Evolutionary conservation across 768 basidiomycete genomes (phyloP).

Genomic region (Kwoniella mangroviensis): DNA sequence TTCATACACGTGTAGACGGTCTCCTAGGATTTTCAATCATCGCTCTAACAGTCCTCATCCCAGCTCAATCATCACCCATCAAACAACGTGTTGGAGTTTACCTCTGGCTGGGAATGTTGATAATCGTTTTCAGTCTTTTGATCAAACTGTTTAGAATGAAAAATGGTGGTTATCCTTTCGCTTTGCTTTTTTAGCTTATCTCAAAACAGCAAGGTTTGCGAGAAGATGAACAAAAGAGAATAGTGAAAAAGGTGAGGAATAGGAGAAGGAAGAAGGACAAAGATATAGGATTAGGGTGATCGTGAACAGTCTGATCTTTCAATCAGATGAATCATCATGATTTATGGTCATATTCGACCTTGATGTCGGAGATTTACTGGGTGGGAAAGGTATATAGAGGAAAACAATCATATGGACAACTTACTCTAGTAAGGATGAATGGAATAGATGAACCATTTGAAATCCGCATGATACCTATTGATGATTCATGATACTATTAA

Average conservation of each 20-base stretch:
- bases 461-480: too few relatives aligned
- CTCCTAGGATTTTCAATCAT: conserved; percentile 78
- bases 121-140: conserved; percentile 84
- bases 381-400: too few relatives aligned
- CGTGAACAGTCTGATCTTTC: neutral
- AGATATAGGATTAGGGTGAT: neutral
- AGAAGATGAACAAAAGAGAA: neutral
- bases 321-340: too few relatives aligned
- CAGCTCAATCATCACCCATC: conserved; percentile 67
- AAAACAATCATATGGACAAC: too few relatives aligned
- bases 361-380: too few relatives aligned
- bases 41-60: conserved; percentile 70
- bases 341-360: too few relatives aligned
- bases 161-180: conserved; percentile 69
- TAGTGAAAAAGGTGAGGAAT: too few relatives aligned
- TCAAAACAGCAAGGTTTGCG: neutral
- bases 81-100: conserved; percentile 87
- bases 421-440: too few relatives aligned
- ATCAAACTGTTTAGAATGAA: conserved; percentile 87
- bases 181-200: conserved; percentile 47
- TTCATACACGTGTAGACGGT: conserved; percentile 68
- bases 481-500: too few relatives aligned
- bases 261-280: neutral
- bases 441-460: too few relatives aligned
- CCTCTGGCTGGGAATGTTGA: conserved; percentile 79